Evolutionary conservation across 2,329 filamentous ascomycete genomes (phyloP), one percentile per base, ranked within the genome.

Genomic region (Pseudocercospora ulei): DNA sequence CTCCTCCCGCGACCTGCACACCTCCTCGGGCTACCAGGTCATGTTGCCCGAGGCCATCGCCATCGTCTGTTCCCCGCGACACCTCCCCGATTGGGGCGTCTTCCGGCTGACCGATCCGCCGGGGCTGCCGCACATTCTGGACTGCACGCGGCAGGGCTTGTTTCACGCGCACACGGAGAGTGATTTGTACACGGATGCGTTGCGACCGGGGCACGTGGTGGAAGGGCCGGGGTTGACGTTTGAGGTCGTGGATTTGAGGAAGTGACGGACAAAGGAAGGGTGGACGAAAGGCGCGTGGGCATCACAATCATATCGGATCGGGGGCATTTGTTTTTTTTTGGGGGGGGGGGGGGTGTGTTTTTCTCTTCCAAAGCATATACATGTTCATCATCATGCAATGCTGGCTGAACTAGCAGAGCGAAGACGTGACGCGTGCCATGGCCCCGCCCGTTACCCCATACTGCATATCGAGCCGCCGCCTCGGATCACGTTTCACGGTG

Each of bases 21-120:
- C 92, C 0, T 88, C 94, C 57, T 79, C 80, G 2, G 86, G 86
- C 7, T 96, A 95, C 59, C 90, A 98, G 62, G 78, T 90, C 43
- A 95, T 95, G 85, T 75, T 96, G 64, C 80, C 86, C 1, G 90
- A 98, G 67, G 92, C 84, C 53, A 86, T 98, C 47, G 90, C 90
- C 3, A 93, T 98, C 54, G 90, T 98, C 24, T 98, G 90, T 64
- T 84, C 90, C 4, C 90, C 90, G 0, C 80, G 73, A 40, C 84
- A 82, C 54, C 69, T 71, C 22, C 82, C 82, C 28, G 81, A 78
- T 76, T 87, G 66, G 66, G 90, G 90, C 33, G 81, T 92, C 14
- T 98, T 96, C 63, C 77, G 90, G 20, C 69, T 98, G 3, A 98
- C 90, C 0, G 83, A 95, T 61, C 90, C 90, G 0, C 88, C 90